These are phyloP conservation scores for Paraphaeosphaeria minitans DNA, from an alignment of 2,329 filamentous ascomycete genomes.

Conservation along the genomic window DNA sequence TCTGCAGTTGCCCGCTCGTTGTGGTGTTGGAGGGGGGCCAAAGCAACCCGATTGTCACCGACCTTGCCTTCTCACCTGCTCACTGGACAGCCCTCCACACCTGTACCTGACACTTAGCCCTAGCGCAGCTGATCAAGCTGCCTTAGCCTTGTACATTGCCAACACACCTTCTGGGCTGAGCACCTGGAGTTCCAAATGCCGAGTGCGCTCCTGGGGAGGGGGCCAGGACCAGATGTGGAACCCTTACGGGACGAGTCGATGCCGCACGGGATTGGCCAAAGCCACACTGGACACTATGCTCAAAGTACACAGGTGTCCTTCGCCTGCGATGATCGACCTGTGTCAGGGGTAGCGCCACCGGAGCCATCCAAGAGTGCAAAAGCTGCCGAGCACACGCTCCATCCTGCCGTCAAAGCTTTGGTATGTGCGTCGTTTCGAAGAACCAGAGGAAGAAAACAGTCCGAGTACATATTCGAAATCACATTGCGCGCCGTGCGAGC, in stretches of 20 bases:
- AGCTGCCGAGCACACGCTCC: constrained; percentile 27
- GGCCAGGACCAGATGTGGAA: constrained; percentile 16
- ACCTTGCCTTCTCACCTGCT: constrained; percentile 3
- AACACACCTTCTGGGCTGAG: constrained; percentile 7
- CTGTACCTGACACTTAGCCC: constrained; percentile 14
- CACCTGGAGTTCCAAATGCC: not conserved
- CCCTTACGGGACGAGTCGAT: constrained; percentile 29
- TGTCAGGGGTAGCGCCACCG: constrained; percentile 31
- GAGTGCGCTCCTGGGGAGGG: constrained; percentile 4
- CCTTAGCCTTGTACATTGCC: constrained; percentile 3
- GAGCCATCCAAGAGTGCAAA: constrained; percentile 20
- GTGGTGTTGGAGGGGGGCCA: constrained; percentile 7
- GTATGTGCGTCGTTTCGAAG: constrained; percentile 28
- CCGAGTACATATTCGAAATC: constrained; percentile 9
- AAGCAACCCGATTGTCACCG: constrained; percentile 7
- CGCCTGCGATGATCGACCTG: constrained; percentile 24
- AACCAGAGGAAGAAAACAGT: constrained; percentile 19
- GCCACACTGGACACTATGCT: constrained; percentile 24
- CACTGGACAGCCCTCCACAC: constrained; percentile 12
- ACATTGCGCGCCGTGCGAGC: constrained; percentile 7
- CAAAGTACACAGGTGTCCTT: constrained; percentile 22
- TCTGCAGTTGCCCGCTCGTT: constrained; percentile 10
- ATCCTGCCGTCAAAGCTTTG: constrained; percentile 23
- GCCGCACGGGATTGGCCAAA: constrained; percentile 32
- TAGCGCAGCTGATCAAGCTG: constrained; percentile 6